phyloP scores from a whole-genome alignment of 306 rosid species.

The Quercus dentata region DNA sequence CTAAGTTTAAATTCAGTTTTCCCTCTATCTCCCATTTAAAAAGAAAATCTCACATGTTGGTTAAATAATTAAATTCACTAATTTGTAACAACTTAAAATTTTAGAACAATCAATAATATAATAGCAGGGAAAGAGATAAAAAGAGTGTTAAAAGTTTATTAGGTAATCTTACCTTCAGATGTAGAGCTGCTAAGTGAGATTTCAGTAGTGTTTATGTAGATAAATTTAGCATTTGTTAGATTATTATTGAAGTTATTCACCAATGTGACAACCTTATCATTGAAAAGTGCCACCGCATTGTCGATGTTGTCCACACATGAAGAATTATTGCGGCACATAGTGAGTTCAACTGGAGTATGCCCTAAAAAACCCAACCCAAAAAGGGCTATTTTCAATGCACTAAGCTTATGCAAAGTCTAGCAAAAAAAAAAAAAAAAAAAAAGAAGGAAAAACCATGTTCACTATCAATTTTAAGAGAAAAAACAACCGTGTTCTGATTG shows the following conservation, averaged over 20 bases:
- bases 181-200: background rate
- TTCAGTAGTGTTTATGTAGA: background rate
- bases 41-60: no score
- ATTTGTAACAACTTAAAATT: no score
- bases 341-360: no score
- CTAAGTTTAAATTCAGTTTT: no score
- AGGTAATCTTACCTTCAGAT: background rate
- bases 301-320: background rate
- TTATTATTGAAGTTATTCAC: background rate
- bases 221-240: background rate
- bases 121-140: no score
- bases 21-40: no score
- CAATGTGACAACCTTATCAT: background rate
- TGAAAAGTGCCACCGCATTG: background rate
- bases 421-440: background rate
- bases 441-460: no score
- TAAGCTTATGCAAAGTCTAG: background rate
- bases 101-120: no score
- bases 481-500: no score
- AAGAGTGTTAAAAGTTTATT: background rate
- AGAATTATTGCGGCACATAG: background rate
- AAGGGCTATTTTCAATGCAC: conserved; percentile 24
- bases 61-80: no score
- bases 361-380: conserved; percentile 8
- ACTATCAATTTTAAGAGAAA: no score